phyloP scores from a whole-genome alignment of 202 grass and related monocot genomes.

The Zizania palustris region DNA sequence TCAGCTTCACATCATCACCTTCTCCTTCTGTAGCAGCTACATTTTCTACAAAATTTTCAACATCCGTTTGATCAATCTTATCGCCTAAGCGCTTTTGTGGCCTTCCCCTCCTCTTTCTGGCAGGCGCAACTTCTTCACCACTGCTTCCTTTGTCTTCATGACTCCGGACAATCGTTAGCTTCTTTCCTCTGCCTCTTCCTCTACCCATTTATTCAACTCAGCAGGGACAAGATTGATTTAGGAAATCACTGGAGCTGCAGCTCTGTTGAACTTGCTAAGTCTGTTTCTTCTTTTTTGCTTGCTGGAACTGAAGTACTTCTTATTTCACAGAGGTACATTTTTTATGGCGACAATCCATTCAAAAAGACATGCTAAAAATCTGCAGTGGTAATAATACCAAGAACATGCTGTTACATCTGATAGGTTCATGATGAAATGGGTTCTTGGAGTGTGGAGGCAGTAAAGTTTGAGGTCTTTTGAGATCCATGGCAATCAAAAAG shows the following conservation, averaged over 20 bases:
- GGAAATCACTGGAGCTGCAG: conserved; percentile 33
- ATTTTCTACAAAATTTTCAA: conserved; percentile 53
- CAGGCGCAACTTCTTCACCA: conserved; percentile 58
- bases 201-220: conserved; percentile 61
- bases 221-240: conserved; percentile 27
- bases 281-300: conserved; percentile 27
- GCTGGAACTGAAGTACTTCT: neutral
- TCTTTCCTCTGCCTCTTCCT: conserved; percentile 73
- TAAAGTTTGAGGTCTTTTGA: conserved; percentile 17
- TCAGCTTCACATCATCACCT: conserved; percentile 42
- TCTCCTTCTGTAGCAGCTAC: conserved; percentile 45
- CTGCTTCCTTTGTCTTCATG: conserved; percentile 69
- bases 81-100: conserved; percentile 60
- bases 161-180: conserved; percentile 44
- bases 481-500: conserved; percentile 47
- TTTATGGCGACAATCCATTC: conserved; percentile 2
- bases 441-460: conserved; percentile 17
- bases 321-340: conserved; percentile 12
- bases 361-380: conserved; percentile 43
- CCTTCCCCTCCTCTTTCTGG: conserved; percentile 72
- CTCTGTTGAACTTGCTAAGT: conserved; percentile 1
- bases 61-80: conserved; percentile 53
- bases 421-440: conserved; percentile 9
- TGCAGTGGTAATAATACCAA: conserved; percentile 28
- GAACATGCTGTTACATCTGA: conserved; percentile 25